Conservation (phyloP, 257 asterid genomes). For the Nicotiana tabacum region DNA sequence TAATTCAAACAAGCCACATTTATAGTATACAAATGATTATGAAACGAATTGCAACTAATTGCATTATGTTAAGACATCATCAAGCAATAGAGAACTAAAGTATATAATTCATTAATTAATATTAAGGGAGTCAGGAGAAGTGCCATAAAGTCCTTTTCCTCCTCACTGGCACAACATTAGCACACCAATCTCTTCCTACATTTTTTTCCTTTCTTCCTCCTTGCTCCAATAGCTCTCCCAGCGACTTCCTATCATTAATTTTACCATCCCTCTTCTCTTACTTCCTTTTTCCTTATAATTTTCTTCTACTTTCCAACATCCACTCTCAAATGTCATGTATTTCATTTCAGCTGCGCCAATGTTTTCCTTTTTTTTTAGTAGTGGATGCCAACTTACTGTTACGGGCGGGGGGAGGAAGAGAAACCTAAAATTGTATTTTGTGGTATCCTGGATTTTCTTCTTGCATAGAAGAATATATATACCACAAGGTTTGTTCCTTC, state of each 20-base stretch:
- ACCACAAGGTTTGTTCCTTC: background rate
- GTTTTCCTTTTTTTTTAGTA: too few species aligned
- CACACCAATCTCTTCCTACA: too few species aligned
- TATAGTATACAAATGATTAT: background rate
- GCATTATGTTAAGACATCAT: background rate
- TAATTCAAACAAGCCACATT: background rate
- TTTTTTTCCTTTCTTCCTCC: too few species aligned
- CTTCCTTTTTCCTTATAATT: background rate
- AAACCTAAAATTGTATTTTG: background rate
- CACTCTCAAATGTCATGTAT: slow-evolving; percentile 1
- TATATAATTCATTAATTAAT: background rate
- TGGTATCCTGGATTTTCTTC: background rate
- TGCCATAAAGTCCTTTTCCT: background rate
- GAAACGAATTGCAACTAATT: background rate
- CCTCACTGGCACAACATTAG: too few species aligned
- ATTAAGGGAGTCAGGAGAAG: background rate
- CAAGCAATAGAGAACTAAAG: background rate
- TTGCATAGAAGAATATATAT: background rate
- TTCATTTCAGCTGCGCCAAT: background rate
- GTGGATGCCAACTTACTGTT: too few species aligned
- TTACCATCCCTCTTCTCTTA: background rate
- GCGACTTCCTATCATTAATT: background rate
- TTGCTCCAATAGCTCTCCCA: background rate
- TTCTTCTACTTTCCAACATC: background rate
- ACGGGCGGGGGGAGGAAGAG: too few species aligned